Conservation (phyloP, 108 stramenopile species). For the Skeletonema potamos region DNA sequence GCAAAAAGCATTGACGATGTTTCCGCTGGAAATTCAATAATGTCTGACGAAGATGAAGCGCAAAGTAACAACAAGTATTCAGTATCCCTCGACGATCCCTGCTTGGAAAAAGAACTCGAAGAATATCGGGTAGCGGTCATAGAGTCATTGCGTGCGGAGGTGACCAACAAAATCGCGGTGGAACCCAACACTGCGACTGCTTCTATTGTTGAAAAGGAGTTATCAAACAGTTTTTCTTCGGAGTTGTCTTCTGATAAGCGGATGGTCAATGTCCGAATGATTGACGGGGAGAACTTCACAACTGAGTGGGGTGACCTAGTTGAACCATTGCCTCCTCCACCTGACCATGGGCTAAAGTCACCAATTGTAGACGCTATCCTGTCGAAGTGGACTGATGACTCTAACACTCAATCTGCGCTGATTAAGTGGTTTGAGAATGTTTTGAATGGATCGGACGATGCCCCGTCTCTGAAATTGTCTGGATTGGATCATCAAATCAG, state of each 20-base stretch:
- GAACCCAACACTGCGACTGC: background rate
- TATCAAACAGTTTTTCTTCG: conserved; percentile 24
- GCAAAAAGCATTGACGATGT: conserved; percentile 39
- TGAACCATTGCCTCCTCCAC: conserved; percentile 76
- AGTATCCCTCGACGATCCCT: conserved; percentile 32
- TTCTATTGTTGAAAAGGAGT: conserved; percentile 8
- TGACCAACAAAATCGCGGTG: background rate
- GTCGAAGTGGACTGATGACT: conserved; percentile 69
- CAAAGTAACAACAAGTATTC: conserved; percentile 4
- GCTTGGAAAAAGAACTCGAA: conserved; percentile 42
- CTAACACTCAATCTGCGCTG: conserved; percentile 59
- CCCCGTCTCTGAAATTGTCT: conserved; percentile 76
- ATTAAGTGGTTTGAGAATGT: conserved; percentile 75
- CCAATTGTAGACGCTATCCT: conserved; percentile 78
- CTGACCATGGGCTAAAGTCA: conserved; percentile 76
- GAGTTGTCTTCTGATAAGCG: conserved; percentile 39
- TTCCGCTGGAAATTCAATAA: conserved; percentile 14
- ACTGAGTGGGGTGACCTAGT: conserved; percentile 78
- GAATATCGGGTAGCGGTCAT: conserved; percentile 39
- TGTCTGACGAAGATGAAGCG: conserved; percentile 10
- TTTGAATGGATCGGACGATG: conserved; percentile 47
- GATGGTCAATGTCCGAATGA: conserved; percentile 75
- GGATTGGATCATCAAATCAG: conserved; percentile 76
- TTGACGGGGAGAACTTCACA: conserved; percentile 80
- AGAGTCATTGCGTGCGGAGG: conserved; percentile 10